Base-by-base conservation (phyloP, 805 yeast genomes). In the Spathaspora sp. region DNA sequence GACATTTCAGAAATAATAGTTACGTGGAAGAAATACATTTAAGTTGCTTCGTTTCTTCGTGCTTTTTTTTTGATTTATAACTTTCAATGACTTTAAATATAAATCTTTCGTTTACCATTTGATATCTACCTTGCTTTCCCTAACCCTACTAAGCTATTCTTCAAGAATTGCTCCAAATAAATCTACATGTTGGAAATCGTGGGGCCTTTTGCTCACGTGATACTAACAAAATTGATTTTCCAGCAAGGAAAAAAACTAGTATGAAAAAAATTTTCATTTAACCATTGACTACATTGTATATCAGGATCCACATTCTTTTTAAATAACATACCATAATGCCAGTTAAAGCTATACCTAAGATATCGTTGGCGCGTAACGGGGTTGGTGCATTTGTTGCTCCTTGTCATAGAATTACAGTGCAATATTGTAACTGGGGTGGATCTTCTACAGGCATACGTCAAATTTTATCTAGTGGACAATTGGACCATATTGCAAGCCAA, bases 351-450 rank as follows among this genome's bases (percentile, higher is more conserved):
- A 70, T 87, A 39, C 70, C 79, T 29, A 83, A 77, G 59, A 67
- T 76, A 0, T 81, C 94, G 14, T 68, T 77, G 42, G 82, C 88
- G 23, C 81, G 89, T 57, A 88, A 89, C 60, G 96, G 96, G 49
- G 73, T 87, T 18, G 90, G 91, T 2, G 82, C 92, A 0, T 88
- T 79, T 63, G 78, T 88, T 7, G 72, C 76, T 20, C 90, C 92
- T 40, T 91, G 98, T 73, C 82, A 80, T 60, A 82, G 80, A 62
- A 78, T 94, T 49, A 78, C 86, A 1, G 67, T 94, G 45, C 86
- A 88, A 54, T 94, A 85, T 72, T 91, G 97, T 73, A 91, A 94
- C 76, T 87, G 96, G 86, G 98, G 97, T 43, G 98, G 97, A 19
- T 87, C 96, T 2, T 92, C 98, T 1, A 77, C 77, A 49, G 97